Percentiles rank a stretch among this genome's conserved stretches.
phyloP scores from a whole-genome alignment of 1,284 basidiomycete species.

The Leucoagaricus sp. region DNA sequence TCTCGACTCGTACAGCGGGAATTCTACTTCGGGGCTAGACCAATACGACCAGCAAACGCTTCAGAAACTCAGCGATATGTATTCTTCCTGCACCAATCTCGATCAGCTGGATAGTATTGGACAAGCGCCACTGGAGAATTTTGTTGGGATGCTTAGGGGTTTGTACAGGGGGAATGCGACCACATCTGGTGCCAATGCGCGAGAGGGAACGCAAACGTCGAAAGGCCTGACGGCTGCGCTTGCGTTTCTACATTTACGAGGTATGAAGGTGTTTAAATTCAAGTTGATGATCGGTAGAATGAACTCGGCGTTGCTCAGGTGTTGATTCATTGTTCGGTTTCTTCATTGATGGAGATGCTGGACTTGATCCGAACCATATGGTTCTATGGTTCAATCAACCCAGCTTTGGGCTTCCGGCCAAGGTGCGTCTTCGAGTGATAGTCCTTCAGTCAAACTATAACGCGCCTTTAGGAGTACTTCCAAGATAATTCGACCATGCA shows the following conservation, averaged over 20 bases:
- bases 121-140: conserved; percentile 57
- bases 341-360: conserved; percentile 86
- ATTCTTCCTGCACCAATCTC: conserved; percentile 84
- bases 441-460: conserved; percentile 6
- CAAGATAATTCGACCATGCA: conserved; percentile 73
- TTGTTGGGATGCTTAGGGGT: conserved; percentile 55
- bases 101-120: conserved; percentile 63
- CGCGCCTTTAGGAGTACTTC: conserved; percentile 79
- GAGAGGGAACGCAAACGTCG: conserved; percentile 21
- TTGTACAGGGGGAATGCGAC: conserved; percentile 57
- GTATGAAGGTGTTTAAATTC: too few relatives aligned
- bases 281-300: too few relatives aligned
- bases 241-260: conserved; percentile 48
- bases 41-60: conserved; percentile 71
- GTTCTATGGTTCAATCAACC: conserved; percentile 89
- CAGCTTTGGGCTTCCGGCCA: conserved; percentile 84
- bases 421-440: conserved; percentile 47
- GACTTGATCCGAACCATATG: conserved; percentile 87
- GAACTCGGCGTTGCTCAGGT: conserved; percentile 46
- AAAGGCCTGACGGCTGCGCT: conserved; percentile 76
- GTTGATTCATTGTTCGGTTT: conserved; percentile 80
- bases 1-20: conserved; percentile 36
- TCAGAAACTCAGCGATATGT: conserved; percentile 79
- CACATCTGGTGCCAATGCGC: conserved; percentile 34
- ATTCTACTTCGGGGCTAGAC: conserved; percentile 25